Percentiles rank a stretch among this genome's conserved stretches.
Conservation (phyloP, 2,329 filamentous ascomycete genomes). For the Capronia coronata region DNA sequence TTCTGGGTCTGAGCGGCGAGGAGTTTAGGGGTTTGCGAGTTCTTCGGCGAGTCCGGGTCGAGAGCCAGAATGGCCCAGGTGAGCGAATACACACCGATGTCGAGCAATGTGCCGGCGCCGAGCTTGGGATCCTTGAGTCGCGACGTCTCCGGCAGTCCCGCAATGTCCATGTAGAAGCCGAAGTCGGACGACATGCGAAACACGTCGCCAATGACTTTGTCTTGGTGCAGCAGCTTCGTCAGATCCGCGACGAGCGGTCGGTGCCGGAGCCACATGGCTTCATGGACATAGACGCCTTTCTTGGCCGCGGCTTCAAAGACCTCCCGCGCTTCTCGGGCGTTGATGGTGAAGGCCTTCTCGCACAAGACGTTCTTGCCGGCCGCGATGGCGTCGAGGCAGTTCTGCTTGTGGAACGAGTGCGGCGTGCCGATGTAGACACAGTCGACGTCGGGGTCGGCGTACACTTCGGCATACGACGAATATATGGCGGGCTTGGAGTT, state of each 20-base stretch:
- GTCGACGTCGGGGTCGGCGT: background rate
- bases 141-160: constrained; percentile 10
- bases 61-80: constrained; percentile 89
- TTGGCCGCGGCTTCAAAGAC: constrained; percentile 68
- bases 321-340: constrained; percentile 65
- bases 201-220: constrained; percentile 48
- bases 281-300: constrained; percentile 72
- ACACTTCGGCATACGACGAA: background rate
- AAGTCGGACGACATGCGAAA: constrained; percentile 52
- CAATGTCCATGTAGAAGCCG: constrained; percentile 18
- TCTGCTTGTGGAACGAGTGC: constrained; percentile 89
- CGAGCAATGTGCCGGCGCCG: constrained; percentile 74
- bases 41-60: constrained; percentile 47
- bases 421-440: background rate
- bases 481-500: constrained; percentile 1
- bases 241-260: constrained; percentile 75
- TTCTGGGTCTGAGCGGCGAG: constrained; percentile 26
- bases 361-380: constrained; percentile 83
- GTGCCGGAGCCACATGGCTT: constrained; percentile 68
- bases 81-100: constrained; percentile 79
- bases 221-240: constrained; percentile 43
- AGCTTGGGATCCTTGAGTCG: constrained; percentile 68
- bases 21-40: background rate
- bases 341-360: constrained; percentile 86
- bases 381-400: constrained; percentile 72